A percentile compares a stretch with the other conserved stretches of the same genome.
Evolutionary conservation across 306 rosid species (phyloP).

Genomic region (Potentilla sterilis): DNA sequence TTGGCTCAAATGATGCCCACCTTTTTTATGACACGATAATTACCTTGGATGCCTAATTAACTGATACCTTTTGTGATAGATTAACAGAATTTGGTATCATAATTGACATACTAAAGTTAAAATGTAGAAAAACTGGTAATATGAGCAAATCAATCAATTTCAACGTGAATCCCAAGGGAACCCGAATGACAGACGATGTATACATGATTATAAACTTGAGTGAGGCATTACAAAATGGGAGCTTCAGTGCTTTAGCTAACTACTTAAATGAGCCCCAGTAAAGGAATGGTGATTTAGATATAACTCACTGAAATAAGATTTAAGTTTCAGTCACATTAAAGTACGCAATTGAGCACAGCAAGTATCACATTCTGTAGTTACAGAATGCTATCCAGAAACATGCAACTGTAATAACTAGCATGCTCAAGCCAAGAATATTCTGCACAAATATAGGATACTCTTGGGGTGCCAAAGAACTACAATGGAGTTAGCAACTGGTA

Average conservation of each 20-base stretch:
- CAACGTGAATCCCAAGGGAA: not conserved
- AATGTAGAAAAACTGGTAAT: no score
- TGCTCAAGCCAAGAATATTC: not conserved
- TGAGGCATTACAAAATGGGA: not conserved
- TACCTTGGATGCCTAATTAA: no score
- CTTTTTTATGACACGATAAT: no score
- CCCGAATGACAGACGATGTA: not conserved
- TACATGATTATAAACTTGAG: not conserved
- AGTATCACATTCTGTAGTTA: not conserved
- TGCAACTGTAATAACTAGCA: not conserved
- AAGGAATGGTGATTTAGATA: not conserved
- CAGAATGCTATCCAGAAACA: not conserved
- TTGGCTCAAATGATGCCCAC: no score
- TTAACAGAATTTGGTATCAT: no score
- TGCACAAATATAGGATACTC: conserved; percentile 3
- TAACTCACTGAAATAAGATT: not conserved
- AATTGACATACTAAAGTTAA: not conserved
- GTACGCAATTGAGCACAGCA: not conserved
- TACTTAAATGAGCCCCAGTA: not conserved
- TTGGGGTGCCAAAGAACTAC: not conserved
- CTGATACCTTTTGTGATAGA: no score
- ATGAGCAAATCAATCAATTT: not conserved
- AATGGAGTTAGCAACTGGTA: no score
- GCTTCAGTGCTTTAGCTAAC: not conserved
- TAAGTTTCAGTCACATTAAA: not conserved